Conservation (phyloP, 441 rosid species). For the Dalechampia spathulata region DNA sequence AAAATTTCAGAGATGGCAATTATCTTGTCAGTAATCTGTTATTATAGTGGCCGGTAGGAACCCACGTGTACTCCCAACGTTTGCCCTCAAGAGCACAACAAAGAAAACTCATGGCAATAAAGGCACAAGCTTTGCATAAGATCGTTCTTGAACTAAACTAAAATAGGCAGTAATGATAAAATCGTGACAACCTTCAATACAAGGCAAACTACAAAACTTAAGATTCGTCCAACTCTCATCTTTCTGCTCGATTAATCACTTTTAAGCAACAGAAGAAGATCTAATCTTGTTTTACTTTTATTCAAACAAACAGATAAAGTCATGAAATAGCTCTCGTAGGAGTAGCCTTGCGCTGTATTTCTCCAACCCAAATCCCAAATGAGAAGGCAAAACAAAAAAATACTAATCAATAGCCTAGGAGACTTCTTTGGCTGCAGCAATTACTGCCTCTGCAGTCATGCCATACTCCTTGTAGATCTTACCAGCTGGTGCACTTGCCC, state of each 20-base stretch:
- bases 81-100: no score
- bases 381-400: not conserved
- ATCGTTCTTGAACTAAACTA: no score
- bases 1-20: no score
- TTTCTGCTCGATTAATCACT: conserved; percentile 11
- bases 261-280: conserved; percentile 20
- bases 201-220: conserved; percentile 24
- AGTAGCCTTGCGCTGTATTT: conserved; percentile 13
- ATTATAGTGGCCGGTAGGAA: no score
- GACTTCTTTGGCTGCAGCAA: conserved; percentile 61
- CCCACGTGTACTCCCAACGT: no score
- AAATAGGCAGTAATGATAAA: conserved; percentile 2
- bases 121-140: no score
- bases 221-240: conserved; percentile 20
- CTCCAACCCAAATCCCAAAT: conserved; percentile 18
- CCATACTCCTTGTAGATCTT: conserved; percentile 78
- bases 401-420: conserved; percentile 19
- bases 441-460: conserved; percentile 59
- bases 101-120: no score
- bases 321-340: conserved; percentile 6
- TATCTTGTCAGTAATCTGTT: no score
- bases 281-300: conserved; percentile 16
- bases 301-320: conserved; percentile 25
- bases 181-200: conserved; percentile 12
- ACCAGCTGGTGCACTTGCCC: conserved; percentile 86